Percentiles rank a stretch among this genome's conserved stretches.
These are phyloP conservation scores for Eucalyptus marginata DNA, from an alignment of 345 rosid species.

Conservation along the genomic window DNA sequence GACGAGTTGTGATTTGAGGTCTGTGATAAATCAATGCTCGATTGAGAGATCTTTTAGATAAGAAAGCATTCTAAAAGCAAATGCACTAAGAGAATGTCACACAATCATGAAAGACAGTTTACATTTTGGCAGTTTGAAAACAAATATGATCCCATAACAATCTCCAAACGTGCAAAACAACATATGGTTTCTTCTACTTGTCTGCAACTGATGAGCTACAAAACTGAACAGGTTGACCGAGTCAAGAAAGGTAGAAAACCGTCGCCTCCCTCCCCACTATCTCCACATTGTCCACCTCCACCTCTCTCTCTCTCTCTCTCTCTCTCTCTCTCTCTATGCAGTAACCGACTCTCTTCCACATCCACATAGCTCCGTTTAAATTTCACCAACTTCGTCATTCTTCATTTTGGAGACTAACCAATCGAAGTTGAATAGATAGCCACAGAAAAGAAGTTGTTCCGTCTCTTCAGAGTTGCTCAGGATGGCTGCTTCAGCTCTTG, in stretches of 20 bases:
- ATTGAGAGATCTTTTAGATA: background rate
- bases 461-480: background rate
- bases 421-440: background rate
- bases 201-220: background rate
- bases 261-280: slow-evolving; percentile 7
- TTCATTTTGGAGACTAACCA: background rate
- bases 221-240: background rate
- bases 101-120: background rate
- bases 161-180: background rate
- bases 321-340: background rate
- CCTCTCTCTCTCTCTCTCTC: background rate
- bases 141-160: background rate
- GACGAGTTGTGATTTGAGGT: background rate
- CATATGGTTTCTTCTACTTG: background rate
- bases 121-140: background rate
- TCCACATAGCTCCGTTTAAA: background rate
- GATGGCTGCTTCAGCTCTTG: background rate
- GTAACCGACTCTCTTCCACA: background rate
- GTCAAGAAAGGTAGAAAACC: background rate
- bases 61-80: background rate
- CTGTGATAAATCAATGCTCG: background rate
- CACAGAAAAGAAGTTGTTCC: background rate
- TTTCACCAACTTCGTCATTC: background rate
- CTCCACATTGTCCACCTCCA: slow-evolving; percentile 3
- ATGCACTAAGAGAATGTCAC: background rate